Base-by-base conservation (phyloP, 75 land plant genomes). In the Selaginella tamariscina region DNA sequence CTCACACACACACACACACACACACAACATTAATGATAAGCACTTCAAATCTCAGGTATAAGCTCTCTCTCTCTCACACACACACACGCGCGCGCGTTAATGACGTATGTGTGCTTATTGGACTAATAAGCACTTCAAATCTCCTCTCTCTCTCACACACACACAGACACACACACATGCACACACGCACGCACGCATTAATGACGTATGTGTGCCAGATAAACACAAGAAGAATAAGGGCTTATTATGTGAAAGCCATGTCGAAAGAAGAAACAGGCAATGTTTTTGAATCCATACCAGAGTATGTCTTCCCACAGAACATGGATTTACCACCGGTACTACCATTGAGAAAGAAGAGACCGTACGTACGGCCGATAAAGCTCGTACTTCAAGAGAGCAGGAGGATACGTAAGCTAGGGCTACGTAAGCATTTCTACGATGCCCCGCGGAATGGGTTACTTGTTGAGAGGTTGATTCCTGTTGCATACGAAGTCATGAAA, bases 401-500 rank as follows among this genome's bases (percentile, higher is more conserved):
- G 29, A 33, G 56, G 29, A 65, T 24, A 31, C 32, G 21, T 31
- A 55, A 57, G 24, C 66, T 28, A 31, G 39, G 69, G 69, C 32
- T 24, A 57, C 72, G 60, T 76, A 62, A 33, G 57, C 24, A 0
- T 29, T 30, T 33, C 32, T 23, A 9, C n/a, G 82, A 83, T 49
- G 83, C 97, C 49, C 94, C 94, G 54, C 78, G 79, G 44, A 92
- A 91, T 76, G 97, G 97, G 65, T 21, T 91, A 56, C 76, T 88
- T 66, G 86, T 88, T 2, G 64, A 59, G 55, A 69, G 31, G 28
- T 82, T 91, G 75, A 70, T 85, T 62, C 89, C 89, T 27, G 85
- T 88, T 29, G 93, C 89, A 9, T 24, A 80, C 21, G 74, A 75
- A 26, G 88, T 84, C 0, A 66, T 84, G 22, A 54, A 68, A 2